phyloP scores from a whole-genome alignment of 768 basidiomycete genomes.

The Lyophyllum shimeji region DNA sequence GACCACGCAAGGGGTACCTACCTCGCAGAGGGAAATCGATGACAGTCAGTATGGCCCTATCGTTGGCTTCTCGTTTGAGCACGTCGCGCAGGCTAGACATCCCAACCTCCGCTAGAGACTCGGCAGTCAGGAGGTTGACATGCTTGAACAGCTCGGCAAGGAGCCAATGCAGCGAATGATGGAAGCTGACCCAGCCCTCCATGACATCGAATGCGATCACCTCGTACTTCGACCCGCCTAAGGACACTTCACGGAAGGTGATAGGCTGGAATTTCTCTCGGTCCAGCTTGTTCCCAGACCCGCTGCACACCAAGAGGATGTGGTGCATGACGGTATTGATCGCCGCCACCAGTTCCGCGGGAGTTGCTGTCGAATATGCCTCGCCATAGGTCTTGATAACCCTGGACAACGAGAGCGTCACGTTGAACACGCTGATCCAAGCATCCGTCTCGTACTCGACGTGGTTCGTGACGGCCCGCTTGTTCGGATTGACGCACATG shows the following conservation, averaged over 20 bases:
- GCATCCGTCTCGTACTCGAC: constrained; percentile 97
- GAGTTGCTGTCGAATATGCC: constrained; percentile 61
- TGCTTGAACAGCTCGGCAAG: constrained; percentile 88
- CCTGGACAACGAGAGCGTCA: constrained; percentile 86
- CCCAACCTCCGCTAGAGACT: constrained; percentile 50
- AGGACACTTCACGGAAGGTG: constrained; percentile 63
- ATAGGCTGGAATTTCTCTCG: constrained; percentile 61
- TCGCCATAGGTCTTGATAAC: constrained; percentile 90
- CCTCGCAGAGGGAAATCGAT: constrained; percentile 91
- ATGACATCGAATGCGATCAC: constrained; percentile 77
- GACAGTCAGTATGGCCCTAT: constrained; percentile 68
- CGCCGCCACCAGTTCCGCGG: constrained; percentile 61
- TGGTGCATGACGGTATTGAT: constrained; percentile 70
- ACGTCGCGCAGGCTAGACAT: constrained; percentile 58
- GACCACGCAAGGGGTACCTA: constrained; percentile 26
- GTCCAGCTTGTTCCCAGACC: constrained; percentile 69
- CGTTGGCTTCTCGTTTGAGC: constrained; percentile 59
- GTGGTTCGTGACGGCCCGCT: constrained; percentile 76
- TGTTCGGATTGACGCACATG: constrained; percentile 91
- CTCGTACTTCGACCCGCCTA: constrained; percentile 58
- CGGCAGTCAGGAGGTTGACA: constrained; percentile 62
- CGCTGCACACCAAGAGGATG: constrained; percentile 69
- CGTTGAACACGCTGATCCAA: constrained; percentile 96
- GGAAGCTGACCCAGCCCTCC: constrained; percentile 86
- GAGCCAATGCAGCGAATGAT: constrained; percentile 90